These are phyloP conservation scores for Boletus subluridellus DNA, from an alignment of 1,284 basidiomycete species.

Conservation along the genomic window DNA sequence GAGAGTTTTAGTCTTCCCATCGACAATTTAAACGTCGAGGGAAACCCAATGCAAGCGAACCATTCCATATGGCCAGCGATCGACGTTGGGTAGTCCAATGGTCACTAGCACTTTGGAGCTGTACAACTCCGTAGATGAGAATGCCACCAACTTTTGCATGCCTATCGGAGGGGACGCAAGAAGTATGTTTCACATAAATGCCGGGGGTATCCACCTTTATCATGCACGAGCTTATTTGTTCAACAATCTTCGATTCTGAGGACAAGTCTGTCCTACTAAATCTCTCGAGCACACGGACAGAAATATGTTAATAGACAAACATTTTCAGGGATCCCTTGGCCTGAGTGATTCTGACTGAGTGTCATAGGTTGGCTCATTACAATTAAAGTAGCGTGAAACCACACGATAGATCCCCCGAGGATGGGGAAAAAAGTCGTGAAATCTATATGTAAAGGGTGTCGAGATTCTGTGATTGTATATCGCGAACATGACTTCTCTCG, in stretches of 20 bases:
- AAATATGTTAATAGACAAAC: not conserved
- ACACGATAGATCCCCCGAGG: not conserved
- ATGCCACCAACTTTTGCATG: too few relatives aligned
- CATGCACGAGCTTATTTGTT: not conserved
- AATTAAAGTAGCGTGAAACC: not conserved
- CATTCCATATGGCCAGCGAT: too few relatives aligned
- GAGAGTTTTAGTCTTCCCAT: too few relatives aligned
- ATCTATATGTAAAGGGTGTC: conserved; percentile 12
- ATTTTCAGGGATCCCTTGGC: not conserved
- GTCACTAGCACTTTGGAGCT: too few relatives aligned
- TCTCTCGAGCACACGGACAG: not conserved
- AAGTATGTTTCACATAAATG: too few relatives aligned
- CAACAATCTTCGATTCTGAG: not conserved
- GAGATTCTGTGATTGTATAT: conserved; percentile 7
- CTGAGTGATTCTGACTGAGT: not conserved
- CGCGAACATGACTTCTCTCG: not conserved
- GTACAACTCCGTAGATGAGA: too few relatives aligned
- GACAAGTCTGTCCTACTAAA: not conserved
- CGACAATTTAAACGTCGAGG: too few relatives aligned
- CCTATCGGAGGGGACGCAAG: too few relatives aligned
- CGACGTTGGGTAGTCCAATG: too few relatives aligned
- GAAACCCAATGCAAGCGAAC: too few relatives aligned
- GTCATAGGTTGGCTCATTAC: not conserved
- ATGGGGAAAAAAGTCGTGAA: not conserved
- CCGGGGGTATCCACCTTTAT: not conserved